Base-by-base conservation (phyloP, 129 eudicot genomes). In the Flaveria ramosissima region DNA sequence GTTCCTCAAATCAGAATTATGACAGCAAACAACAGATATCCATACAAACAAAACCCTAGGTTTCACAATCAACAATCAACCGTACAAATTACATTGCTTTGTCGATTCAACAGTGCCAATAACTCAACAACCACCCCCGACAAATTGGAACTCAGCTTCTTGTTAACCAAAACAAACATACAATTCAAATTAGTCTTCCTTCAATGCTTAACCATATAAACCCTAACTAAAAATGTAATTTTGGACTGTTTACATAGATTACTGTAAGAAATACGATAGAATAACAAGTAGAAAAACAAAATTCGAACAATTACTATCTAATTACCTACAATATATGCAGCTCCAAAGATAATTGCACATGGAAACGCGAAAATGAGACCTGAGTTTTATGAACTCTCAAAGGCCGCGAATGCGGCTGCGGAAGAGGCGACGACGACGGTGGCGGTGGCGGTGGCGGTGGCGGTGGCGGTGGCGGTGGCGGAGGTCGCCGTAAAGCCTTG, bases 321-420 rank as follows among this genome's bases (percentile, higher is more conserved):
- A 16, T 66, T 66, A 66, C 71, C 71, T 66, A 39, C 26, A 16
- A 39, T 39, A 17, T 66, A 3, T 66, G 71, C 71, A 65, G 26
- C 16, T 39, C 4, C 70, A 65, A 16, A 6, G 70, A 65, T 65
- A 16, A 65, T 16, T 36, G 70, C 47, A 32, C 26, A 30, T 65
- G 48, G 26, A 39, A 15, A 24, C 26, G 41, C 9, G 41, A 26
- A 24, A 14, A 14, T 63, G 68, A 63, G 20, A 63, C 46, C 46
- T 23, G 32, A 36, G 20, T 16, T 63, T 63, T 30, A 63, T 63
- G 45, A 20, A 57, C 9, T 63, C 12, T 14, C 23, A 48, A n/a
- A 65, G 70, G 45, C 23, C 13, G 11, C 9, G 21, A 1, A 1
- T 19, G 19, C 21, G 12, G 62, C 24, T 7, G 27, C 24, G 11